Base-by-base conservation (phyloP, 2,329 filamentous ascomycete species). In the Microdochium paspali region DNA sequence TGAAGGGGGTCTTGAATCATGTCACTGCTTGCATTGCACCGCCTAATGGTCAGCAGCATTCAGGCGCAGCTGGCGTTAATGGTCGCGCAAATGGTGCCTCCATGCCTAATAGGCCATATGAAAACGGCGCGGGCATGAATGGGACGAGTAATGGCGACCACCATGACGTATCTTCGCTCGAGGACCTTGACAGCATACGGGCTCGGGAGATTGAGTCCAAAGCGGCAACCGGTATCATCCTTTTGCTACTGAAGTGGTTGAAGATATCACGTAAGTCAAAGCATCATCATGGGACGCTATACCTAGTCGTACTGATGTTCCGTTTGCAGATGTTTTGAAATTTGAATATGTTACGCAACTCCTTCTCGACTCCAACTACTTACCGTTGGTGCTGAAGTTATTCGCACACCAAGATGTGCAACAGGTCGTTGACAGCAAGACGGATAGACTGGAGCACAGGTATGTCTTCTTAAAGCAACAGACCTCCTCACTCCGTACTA, bases 281-380 rank as follows among this genome's bases (percentile, higher is more conserved):
- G 18, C 35, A 21, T 18, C 10, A 21, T 21, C 18, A 10, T 23
- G 24, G 26, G 43, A 43, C 13, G 13, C 31, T 13, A 26, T 20
- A 7, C 18, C 18, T 3, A 18, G 3, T 25, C n/a, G 28, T 43
- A 40, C 53, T 63, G 44, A 61, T 46, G 48, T 3, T 24, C 23
- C 21, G 18, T 47, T 45, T 40, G n/a, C 52, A 94, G 89, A 98
- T 62, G 79, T 97, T 24, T 72, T 98, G 54, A 95, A 96, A 62
- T 96, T 93, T 56, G 93, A 98, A 66, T 97, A 96, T 59, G 71
- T 98, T 59, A 91, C 90, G 1, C 93, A 98, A 61, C 77, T 98
- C 2, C 72, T 98, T 10, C 76, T 98, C 24, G 93, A 98, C 65
- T 93, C 89, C 3, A 97, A 95, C 63, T 98, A 96, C 63, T 76